phyloP scores from a whole-genome alignment of 192 early-diverging fungal species.

The Entomortierella parvispora region DNA sequence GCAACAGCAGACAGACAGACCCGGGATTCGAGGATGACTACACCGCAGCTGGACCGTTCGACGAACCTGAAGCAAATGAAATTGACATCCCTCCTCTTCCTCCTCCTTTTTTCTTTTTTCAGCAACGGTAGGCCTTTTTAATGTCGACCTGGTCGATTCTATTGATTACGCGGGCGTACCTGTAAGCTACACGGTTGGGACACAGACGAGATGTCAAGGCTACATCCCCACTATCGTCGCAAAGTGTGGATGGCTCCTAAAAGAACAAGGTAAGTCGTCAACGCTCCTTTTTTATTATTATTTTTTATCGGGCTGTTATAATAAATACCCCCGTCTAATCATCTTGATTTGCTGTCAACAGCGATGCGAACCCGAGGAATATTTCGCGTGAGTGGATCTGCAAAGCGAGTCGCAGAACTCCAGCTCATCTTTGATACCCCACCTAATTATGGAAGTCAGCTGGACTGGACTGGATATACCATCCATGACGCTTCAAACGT shows the following conservation, averaged over 20 bases:
- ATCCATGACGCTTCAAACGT: slow-evolving; percentile 85
- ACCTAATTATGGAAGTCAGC: slow-evolving; percentile 68
- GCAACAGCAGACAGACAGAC: too few species aligned
- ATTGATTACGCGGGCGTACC: slow-evolving; percentile 55
- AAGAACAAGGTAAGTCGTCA: slow-evolving; percentile 48
- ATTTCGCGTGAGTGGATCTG: slow-evolving; percentile 79
- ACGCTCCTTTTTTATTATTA: slow-evolving; percentile 1
- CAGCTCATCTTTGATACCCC: slow-evolving; percentile 74
- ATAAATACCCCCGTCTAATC: neutral
- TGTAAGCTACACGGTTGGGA: slow-evolving; percentile 43
- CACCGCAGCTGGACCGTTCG: too few species aligned
- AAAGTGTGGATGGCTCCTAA: slow-evolving; percentile 54
- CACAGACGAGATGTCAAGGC: slow-evolving; percentile 38
- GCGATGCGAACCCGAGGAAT: slow-evolving; percentile 72
- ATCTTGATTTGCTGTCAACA: slow-evolving; percentile 6
- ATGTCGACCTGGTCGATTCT: slow-evolving; percentile 50
- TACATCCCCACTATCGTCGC: slow-evolving; percentile 58
- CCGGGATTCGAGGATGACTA: too few species aligned
- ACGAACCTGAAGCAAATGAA: too few species aligned
- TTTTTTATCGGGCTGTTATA: neutral
- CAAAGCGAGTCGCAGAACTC: slow-evolving; percentile 75
- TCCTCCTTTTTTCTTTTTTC: neutral
- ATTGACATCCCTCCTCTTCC: neutral
- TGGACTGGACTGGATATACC: slow-evolving; percentile 74
- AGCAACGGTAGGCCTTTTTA: slow-evolving; percentile 40